A percentile compares a stretch with the other conserved stretches of the same genome.
Conservation (phyloP, 140 eudicot species). For the Senecio squalidus region DNA sequence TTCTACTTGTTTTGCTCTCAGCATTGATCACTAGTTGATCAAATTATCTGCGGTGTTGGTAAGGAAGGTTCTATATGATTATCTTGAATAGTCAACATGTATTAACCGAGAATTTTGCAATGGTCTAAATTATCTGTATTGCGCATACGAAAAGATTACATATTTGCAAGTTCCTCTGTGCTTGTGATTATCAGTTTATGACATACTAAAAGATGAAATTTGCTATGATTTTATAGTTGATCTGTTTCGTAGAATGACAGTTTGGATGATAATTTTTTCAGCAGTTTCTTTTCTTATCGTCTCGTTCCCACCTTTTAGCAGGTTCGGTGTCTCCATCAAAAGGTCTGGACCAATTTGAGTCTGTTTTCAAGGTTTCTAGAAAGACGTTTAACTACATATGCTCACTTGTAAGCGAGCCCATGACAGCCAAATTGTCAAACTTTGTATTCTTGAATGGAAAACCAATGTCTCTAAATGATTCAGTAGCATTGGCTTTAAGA, state of each 20-base stretch:
- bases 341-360: slow-evolving; percentile 41
- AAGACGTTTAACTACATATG: slow-evolving; percentile 75
- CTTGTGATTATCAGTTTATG: not conserved
- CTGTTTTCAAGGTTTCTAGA: slow-evolving; percentile 60
- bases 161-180: not conserved
- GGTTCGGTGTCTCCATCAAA: slow-evolving; percentile 46
- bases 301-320: slow-evolving; percentile 17
- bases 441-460: slow-evolving; percentile 51
- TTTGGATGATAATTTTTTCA: not conserved
- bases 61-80: too few species aligned
- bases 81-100: slow-evolving; percentile 13
- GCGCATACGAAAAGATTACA: not conserved
- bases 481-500: slow-evolving; percentile 74
- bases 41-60: too few species aligned
- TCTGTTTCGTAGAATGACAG: not conserved
- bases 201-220: too few species aligned
- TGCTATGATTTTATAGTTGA: not conserved
- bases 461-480: slow-evolving; percentile 53
- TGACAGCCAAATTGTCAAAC: slow-evolving; percentile 54
- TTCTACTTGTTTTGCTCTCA: not conserved
- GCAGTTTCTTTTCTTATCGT: not conserved
- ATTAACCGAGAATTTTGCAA: not conserved
- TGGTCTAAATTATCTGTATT: not conserved
- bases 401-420: slow-evolving; percentile 60
- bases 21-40: slow-evolving; percentile 7